phyloP scores from a whole-genome alignment of 352 stramenopile species.

The Globisporangium abappressorium region DNA sequence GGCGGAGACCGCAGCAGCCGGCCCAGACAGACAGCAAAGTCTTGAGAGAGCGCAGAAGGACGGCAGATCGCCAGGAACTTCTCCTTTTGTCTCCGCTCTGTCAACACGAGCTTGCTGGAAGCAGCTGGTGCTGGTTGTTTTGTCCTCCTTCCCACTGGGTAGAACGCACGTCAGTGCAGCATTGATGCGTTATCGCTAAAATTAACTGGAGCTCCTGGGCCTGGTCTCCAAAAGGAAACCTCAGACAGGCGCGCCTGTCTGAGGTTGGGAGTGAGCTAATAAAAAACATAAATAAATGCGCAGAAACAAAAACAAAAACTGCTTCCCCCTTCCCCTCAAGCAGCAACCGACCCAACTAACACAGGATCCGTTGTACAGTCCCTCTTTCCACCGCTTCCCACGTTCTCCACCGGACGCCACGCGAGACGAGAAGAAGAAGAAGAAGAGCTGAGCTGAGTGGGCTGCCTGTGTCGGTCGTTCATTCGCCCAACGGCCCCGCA shows the following conservation, averaged over 20 bases:
- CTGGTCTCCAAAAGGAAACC: neutral
- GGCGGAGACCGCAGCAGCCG: too few species aligned
- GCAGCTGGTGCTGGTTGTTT: neutral
- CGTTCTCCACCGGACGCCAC: neutral
- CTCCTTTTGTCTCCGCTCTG: neutral
- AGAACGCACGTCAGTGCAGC: neutral
- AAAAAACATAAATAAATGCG: neutral
- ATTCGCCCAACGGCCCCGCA: neutral
- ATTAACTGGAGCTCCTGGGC: neutral
- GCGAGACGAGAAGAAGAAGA: neutral
- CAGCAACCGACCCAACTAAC: neutral
- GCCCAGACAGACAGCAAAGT: neutral
- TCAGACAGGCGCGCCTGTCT: neutral
- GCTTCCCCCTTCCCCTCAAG: neutral
- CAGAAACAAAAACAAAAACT: neutral
- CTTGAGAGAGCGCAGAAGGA: neutral
- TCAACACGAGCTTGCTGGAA: neutral
- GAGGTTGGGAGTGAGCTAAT: neutral
- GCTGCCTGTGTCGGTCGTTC: neutral
- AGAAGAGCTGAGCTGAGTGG: neutral
- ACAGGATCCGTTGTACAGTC: neutral
- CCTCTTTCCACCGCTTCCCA: slow-evolving; percentile 3
- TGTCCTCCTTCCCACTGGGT: neutral
- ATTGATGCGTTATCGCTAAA: neutral
- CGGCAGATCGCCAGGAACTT: neutral